phyloP scores from a whole-genome alignment of 192 early-diverging fungal genomes.

The Gaertneriomyces sp. region DNA sequence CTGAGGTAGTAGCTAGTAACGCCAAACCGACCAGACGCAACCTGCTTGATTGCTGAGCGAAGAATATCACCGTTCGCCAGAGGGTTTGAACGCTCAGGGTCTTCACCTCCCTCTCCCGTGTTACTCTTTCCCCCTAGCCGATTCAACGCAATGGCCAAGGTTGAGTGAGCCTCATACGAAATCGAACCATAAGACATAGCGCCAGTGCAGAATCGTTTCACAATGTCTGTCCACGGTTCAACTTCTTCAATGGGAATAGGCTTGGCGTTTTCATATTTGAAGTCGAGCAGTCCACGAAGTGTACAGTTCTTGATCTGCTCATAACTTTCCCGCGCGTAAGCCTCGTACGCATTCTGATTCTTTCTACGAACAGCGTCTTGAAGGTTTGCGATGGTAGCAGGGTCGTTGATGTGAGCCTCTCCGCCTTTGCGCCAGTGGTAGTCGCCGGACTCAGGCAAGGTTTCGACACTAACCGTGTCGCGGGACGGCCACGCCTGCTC shows the following conservation, averaged over 20 bases:
- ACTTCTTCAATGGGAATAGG: conserved; percentile 89
- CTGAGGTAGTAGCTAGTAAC: conserved; percentile 92
- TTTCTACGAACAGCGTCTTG: conserved; percentile 94
- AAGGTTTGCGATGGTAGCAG: conserved; percentile 77
- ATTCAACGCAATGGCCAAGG: conserved; percentile 95
- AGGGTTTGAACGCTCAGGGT: conserved; percentile 74
- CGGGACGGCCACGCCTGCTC: conserved; percentile 78
- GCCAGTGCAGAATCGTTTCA: conserved; percentile 94
- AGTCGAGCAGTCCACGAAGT: conserved; percentile 89
- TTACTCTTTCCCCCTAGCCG: conserved; percentile 93
- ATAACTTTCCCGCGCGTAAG: conserved; percentile 73
- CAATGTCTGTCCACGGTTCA: conserved; percentile 96
- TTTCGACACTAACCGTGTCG: conserved; percentile 56
- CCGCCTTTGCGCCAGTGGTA: conserved; percentile 97
- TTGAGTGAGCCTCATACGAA: conserved; percentile 87
- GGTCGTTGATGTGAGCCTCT: conserved; percentile 88
- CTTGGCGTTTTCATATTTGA: conserved; percentile 68
- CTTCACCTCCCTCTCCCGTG: conserved; percentile 98
- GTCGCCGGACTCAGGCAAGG: conserved; percentile 90
- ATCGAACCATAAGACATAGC: conserved; percentile 99
- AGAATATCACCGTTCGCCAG: conserved; percentile 70
- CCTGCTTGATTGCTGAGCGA: conserved; percentile 97
- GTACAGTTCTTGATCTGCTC: conserved; percentile 88
- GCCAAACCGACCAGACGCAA: conserved; percentile 97
- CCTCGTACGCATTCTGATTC: conserved; percentile 82